Conservation (phyloP, 148 eudicot genomes). For the Dianthus caryophyllus region DNA sequence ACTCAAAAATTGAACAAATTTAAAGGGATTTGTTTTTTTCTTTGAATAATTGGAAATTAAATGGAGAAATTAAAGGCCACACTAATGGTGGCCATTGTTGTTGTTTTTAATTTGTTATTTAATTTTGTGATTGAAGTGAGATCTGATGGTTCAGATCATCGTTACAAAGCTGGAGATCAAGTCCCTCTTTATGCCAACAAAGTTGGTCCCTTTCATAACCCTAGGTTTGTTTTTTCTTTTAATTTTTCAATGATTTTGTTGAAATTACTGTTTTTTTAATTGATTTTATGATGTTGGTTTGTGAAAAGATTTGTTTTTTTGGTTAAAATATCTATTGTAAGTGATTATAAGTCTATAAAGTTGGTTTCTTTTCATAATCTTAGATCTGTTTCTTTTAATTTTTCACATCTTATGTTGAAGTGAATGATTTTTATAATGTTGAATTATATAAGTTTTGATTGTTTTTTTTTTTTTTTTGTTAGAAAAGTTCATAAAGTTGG, state of each 20-base stretch:
- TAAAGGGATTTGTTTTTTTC: not conserved
- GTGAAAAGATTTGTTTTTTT: not conserved
- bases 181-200: conserved; percentile 66
- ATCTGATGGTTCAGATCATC: conserved; percentile 62
- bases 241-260: not conserved
- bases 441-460: not conserved
- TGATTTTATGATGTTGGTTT: not conserved
- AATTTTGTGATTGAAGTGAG: conserved; percentile 21
- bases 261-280: not conserved
- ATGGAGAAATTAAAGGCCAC: conserved; percentile 29
- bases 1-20: conserved; percentile 6
- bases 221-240: conserved; percentile 34
- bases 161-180: conserved; percentile 47
- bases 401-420: too few species aligned
- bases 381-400: conserved; percentile 30
- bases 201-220: conserved; percentile 70
- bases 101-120: conserved; percentile 3
- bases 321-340: not conserved
- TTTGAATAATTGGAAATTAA: not conserved
- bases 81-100: conserved; percentile 21
- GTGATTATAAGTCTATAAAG: not conserved
- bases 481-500: not conserved
- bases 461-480: not conserved
- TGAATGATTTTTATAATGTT: not conserved
- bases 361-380: conserved; percentile 65